Percentiles rank a stretch among this genome's conserved stretches.
Conservation (phyloP, 2,329 filamentous ascomycete genomes). For the Waltergamsia citrina region DNA sequence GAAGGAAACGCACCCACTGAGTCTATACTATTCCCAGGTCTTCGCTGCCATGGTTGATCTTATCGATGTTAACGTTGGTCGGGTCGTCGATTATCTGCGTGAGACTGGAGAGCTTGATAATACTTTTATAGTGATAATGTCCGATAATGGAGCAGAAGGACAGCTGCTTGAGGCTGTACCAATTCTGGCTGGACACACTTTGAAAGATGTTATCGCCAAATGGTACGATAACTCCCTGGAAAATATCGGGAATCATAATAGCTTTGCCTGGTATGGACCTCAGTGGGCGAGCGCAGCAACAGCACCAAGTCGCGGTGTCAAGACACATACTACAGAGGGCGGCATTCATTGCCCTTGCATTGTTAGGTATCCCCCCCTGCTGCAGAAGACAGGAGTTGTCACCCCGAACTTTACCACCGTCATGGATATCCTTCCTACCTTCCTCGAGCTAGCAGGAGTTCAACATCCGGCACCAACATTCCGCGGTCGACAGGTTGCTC, state of each 20-base stretch:
- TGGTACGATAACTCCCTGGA: constrained; percentile 40
- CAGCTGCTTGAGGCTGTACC: constrained; percentile 42
- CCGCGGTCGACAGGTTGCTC: constrained; percentile 34
- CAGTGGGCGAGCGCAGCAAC: constrained; percentile 38
- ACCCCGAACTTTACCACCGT: constrained; percentile 23
- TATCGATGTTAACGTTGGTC: constrained; percentile 51
- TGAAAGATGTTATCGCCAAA: constrained; percentile 43
- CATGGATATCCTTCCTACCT: constrained; percentile 39
- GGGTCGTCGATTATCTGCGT: constrained; percentile 45
- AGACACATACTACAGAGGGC: constrained; percentile 32
- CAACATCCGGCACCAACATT: constrained; percentile 24
- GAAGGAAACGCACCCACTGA: neutral
- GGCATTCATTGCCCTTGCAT: constrained; percentile 16
- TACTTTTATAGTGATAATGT: constrained; percentile 55
- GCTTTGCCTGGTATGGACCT: constrained; percentile 52
- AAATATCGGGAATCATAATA: constrained; percentile 45
- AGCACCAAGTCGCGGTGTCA: constrained; percentile 24
- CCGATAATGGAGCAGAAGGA: constrained; percentile 53
- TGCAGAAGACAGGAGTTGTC: constrained; percentile 4
- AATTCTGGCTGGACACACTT: constrained; percentile 37
- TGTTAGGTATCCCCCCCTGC: constrained; percentile 1
- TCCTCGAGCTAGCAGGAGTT: constrained; percentile 34
- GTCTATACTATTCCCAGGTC: constrained; percentile 17
- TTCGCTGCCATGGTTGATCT: constrained; percentile 56
- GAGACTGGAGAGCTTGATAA: constrained; percentile 50